A percentile compares a stretch with the other conserved stretches of the same genome.
Conservation (phyloP, 495 filamentous ascomycete genomes). For the Tuber microsphaerosporum region DNA sequence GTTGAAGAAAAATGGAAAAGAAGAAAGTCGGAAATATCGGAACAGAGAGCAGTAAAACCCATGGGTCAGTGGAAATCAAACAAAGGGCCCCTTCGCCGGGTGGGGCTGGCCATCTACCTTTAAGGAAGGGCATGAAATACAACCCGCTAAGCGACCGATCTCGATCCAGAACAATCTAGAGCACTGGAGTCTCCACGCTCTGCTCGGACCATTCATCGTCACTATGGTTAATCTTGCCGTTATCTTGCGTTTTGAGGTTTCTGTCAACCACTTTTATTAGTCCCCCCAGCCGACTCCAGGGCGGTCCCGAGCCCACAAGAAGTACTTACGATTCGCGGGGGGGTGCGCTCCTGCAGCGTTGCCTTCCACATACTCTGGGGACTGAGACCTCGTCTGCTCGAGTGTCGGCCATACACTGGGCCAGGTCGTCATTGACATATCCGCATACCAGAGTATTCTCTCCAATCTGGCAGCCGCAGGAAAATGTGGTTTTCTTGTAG, state of each 20-base stretch:
- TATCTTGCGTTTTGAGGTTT: conserved; percentile 14
- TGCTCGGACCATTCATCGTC: conserved; percentile 23
- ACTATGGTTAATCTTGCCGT: conserved; percentile 19
- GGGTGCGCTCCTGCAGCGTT: conserved; percentile 19
- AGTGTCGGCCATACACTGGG: conserved; percentile 31
- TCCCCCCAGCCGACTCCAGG: neutral
- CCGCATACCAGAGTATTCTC: conserved; percentile 31
- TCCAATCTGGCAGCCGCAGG: conserved; percentile 26
- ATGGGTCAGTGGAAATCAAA: neutral
- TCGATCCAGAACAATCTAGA: conserved; percentile 10
- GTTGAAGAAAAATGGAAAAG: conserved; percentile 5
- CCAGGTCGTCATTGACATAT: conserved; percentile 32
- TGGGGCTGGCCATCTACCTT: neutral
- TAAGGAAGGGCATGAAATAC: neutral
- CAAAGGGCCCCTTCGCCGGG: neutral
- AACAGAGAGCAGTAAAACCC: neutral
- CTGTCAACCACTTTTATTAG: conserved; percentile 20
- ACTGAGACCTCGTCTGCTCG: conserved; percentile 23
- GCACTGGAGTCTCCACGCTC: conserved; percentile 12
- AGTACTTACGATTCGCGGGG: conserved; percentile 15
- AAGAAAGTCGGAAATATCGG: conserved; percentile 14
- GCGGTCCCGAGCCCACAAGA: neutral
- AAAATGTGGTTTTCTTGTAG: conserved; percentile 30
- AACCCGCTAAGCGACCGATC: neutral
- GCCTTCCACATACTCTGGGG: conserved; percentile 23